phyloP scores from a whole-genome alignment of 768 basidiomycete genomes.

The Tricholoma flavovirens region DNA sequence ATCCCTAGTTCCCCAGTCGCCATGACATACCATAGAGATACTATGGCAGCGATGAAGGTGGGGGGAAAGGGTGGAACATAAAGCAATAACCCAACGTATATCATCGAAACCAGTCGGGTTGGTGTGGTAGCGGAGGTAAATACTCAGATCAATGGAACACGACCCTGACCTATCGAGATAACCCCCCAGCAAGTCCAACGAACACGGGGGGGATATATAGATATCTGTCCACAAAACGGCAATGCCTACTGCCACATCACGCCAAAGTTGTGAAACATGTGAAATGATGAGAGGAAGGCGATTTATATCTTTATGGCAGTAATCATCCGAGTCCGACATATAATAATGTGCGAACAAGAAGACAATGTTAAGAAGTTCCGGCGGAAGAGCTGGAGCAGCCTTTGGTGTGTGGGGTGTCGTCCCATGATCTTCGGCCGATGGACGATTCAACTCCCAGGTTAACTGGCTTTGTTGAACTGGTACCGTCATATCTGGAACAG shows the following conservation, averaged over 20 bases:
- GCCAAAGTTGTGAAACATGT: slow-evolving; percentile 1
- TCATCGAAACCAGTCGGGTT: not conserved
- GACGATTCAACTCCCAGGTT: too few species aligned
- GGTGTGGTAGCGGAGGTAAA: not conserved
- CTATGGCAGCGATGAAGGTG: slow-evolving; percentile 1
- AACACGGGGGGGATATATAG: not conserved
- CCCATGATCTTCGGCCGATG: too few species aligned
- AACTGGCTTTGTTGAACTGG: too few species aligned
- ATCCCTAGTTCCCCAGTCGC: not conserved
- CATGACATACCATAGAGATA: not conserved
- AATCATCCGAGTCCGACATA: not conserved
- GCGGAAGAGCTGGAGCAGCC: not conserved
- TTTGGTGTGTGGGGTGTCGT: not conserved
- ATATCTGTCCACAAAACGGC: not conserved
- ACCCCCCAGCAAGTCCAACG: not conserved
- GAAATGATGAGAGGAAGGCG: not conserved
- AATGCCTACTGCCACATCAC: not conserved
- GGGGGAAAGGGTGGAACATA: not conserved
- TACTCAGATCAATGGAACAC: not conserved
- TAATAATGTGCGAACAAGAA: not conserved
- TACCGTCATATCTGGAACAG: too few species aligned
- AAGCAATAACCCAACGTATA: not conserved
- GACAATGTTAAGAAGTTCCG: not conserved
- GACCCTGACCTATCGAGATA: not conserved
- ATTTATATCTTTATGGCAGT: not conserved